These are phyloP conservation scores for Podospora pseudopauciseta DNA, from an alignment of 495 filamentous ascomycete genomes.

Conservation along the genomic window DNA sequence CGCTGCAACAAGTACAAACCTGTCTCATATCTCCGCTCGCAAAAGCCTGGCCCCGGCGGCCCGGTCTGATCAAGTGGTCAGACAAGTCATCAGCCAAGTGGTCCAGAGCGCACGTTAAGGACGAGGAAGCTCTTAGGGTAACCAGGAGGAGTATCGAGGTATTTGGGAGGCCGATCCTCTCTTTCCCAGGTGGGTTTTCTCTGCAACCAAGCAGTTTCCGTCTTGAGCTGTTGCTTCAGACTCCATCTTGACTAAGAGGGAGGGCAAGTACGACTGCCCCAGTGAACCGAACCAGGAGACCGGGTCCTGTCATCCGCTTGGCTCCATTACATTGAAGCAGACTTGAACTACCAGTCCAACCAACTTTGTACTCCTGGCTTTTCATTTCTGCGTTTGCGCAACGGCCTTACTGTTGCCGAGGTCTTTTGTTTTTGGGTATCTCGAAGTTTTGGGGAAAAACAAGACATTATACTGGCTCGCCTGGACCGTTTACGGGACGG, in stretches of 20 bases:
- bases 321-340: background rate
- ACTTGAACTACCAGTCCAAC: background rate
- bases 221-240: background rate
- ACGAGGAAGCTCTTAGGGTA: background rate
- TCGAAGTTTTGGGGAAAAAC: conserved; percentile 1
- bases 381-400: conserved; percentile 6
- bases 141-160: too few species aligned
- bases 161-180: background rate
- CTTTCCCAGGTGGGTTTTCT: background rate
- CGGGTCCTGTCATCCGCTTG: background rate
- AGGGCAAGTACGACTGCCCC: background rate
- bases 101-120: background rate
- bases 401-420: conserved; percentile 1
- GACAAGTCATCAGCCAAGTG: too few species aligned
- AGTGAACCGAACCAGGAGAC: background rate
- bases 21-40: conserved; percentile 11
- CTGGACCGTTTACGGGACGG: background rate
- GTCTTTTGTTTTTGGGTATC: background rate
- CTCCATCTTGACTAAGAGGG: background rate
- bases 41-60: background rate
- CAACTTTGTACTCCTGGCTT: background rate
- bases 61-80: background rate
- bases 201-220: background rate
- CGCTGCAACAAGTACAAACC: background rate
- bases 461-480: background rate